Conservation (phyloP, 345 rosid species). For the Nephelium lappaceum region DNA sequence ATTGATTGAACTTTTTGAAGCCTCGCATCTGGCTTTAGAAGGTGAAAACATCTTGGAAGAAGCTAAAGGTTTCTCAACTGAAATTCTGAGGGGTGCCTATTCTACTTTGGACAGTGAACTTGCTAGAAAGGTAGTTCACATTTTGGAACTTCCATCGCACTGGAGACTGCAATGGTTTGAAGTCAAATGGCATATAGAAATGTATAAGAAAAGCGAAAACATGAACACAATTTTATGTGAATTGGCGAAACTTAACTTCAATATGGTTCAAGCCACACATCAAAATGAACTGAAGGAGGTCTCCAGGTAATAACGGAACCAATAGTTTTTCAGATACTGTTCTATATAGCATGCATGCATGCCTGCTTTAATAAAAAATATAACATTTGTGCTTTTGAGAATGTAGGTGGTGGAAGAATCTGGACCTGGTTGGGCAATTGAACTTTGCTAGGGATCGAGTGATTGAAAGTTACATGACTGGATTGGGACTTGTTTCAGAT, state of each 20-base stretch:
- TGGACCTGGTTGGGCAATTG: conserved; percentile 35
- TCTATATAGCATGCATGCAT: too few relatives aligned
- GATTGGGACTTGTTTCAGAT: conserved; percentile 42
- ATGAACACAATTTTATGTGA: conserved; percentile 15
- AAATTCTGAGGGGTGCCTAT: conserved; percentile 13
- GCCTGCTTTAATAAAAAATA: neutral
- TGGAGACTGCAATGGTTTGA: conserved; percentile 54
- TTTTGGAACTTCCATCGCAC: conserved; percentile 46
- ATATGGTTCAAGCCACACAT: conserved; percentile 43
- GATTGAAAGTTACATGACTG: conserved; percentile 50
- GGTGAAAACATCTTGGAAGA: conserved; percentile 41
- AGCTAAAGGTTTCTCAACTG: conserved; percentile 29
- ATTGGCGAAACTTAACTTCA: conserved; percentile 51
- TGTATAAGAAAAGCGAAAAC: conserved; percentile 14
- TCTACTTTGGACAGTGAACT: conserved; percentile 15
- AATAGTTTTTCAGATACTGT: too few relatives aligned
- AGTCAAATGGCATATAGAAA: conserved; percentile 43
- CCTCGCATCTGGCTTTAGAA: conserved; percentile 41
- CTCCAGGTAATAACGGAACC: conserved; percentile 30
- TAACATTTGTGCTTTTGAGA: neutral
- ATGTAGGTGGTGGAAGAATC: conserved; percentile 57
- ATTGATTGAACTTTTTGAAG: conserved; percentile 48
- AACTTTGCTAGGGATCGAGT: conserved; percentile 50
- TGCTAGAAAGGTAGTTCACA: conserved; percentile 18
- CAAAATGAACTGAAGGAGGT: conserved; percentile 46